A percentile compares a stretch with the other conserved stretches of the same genome.
phyloP scores from a whole-genome alignment of 495 filamentous ascomycete species.

The Corynascus novoguineensis region DNA sequence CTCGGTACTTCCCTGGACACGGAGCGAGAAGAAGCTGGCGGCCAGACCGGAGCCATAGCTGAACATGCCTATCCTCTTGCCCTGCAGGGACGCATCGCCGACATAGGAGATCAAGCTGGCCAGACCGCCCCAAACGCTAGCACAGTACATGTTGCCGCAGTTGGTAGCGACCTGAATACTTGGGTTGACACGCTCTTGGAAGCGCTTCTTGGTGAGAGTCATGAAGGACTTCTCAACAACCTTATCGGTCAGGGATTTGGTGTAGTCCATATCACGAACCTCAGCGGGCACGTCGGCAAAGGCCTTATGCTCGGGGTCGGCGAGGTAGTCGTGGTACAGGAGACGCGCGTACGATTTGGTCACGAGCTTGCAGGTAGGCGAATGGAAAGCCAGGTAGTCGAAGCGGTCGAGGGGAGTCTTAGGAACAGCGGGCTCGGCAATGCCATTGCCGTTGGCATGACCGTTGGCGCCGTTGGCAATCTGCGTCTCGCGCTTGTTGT shows the following conservation, averaged over 20 bases:
- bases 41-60: slow-evolving; percentile 93
- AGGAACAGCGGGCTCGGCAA: slow-evolving; percentile 41
- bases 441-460: slow-evolving; percentile 36
- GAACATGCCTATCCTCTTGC: slow-evolving; percentile 88
- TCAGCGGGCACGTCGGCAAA: slow-evolving; percentile 86
- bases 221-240: slow-evolving; percentile 94
- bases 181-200: slow-evolving; percentile 80
- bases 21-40: slow-evolving; percentile 81
- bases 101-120: slow-evolving; percentile 71
- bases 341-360: slow-evolving; percentile 91
- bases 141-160: slow-evolving; percentile 99
- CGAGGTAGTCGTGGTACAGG: slow-evolving; percentile 93
- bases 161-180: slow-evolving; percentile 81
- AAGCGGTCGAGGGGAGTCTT: slow-evolving; percentile 83
- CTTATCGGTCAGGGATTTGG: slow-evolving; percentile 83
- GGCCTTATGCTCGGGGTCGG: slow-evolving; percentile 64
- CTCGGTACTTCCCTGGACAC: slow-evolving; percentile 70
- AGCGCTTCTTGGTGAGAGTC: slow-evolving; percentile 91
- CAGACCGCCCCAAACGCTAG: slow-evolving; percentile 84
- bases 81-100: slow-evolving; percentile 59
- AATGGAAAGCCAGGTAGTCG: slow-evolving; percentile 93
- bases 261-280: slow-evolving; percentile 77
- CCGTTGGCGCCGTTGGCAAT: slow-evolving; percentile 52
- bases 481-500: slow-evolving; percentile 73
- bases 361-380: slow-evolving; percentile 96